Evolutionary conservation across 306 rosid species (phyloP), one percentile per base, ranked within the genome.

Genomic region (Pyrus betulifolia): DNA sequence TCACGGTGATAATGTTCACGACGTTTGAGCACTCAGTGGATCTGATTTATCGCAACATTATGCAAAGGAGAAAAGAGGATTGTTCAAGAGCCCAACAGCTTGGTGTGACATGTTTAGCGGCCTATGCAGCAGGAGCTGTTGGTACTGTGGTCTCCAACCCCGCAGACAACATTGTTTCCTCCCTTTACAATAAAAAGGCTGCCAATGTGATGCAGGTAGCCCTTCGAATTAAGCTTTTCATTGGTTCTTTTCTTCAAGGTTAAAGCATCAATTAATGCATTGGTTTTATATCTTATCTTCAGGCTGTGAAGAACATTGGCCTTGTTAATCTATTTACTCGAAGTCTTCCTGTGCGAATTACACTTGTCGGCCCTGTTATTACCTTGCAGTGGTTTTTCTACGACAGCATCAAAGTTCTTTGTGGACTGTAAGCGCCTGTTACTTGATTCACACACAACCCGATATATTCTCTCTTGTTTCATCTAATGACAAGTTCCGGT

Each of bases 361-460:
- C 89, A 71, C 82, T 94, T 67, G 93, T 94, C 63, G 98, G 98
- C 62, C 97, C 97, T 68, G 85, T 85, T 66, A 85, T 94, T 77
- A 92, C 98, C 30, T 59, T 90, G 89, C 97, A 94, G 70, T 94
- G 98, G 98, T 92, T 94, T 79, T 90, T 92, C 84, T 94, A 94
- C 71, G 98, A 94, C 89, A 88, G 91, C 79, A 89, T 91, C 78
- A 91, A 94, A 86, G 75, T 91, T 55, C 77, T 91, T 62, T 87
- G 88, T 46, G 98, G 98, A 83, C 21, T 94, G 98, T 94, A 89
- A 90, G 98, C 88, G 40, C 80, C 42, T 22, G 72, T 52, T 11
- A 46, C 62, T 40, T 76, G 4, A 67, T 69, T 42, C 31, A 21
- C 13, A 42, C 44, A 27, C 59, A 42, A n/a, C 4, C 19, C n/a